A percentile compares a stretch with the other conserved stretches of the same genome.
Evolutionary conservation across 2,329 filamentous ascomycete species (phyloP).

Genomic region (Fusarium sp.): DNA sequence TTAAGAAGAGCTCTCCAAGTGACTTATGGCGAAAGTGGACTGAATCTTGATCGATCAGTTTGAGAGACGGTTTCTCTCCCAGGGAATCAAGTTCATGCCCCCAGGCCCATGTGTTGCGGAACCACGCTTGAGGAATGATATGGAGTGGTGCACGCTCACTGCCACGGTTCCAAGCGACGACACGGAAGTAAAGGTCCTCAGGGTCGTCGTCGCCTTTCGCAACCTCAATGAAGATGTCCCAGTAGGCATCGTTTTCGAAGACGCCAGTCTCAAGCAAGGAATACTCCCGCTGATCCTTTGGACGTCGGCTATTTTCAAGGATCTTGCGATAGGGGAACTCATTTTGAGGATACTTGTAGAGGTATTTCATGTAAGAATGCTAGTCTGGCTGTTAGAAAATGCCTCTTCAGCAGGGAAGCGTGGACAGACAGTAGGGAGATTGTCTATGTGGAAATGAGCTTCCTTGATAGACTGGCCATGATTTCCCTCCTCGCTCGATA

Average conservation of each 20-base stretch:
- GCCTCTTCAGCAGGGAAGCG: background rate
- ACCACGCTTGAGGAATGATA: slow-evolving; percentile 95
- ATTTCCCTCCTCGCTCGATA: slow-evolving; percentile 96
- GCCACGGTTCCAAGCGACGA: slow-evolving; percentile 95
- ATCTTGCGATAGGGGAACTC: slow-evolving; percentile 92
- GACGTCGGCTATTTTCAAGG: slow-evolving; percentile 82
- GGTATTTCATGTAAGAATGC: slow-evolving; percentile 99
- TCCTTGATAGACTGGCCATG: slow-evolving; percentile 98
- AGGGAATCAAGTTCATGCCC: slow-evolving; percentile 74
- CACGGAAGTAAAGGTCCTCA: slow-evolving; percentile 91
- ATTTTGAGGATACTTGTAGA: slow-evolving; percentile 96
- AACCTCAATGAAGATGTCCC: slow-evolving; percentile 97
- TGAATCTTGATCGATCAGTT: slow-evolving; percentile 70
- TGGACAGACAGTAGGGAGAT: slow-evolving; percentile 72
- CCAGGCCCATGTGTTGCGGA: slow-evolving; percentile 98
- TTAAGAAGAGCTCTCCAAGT: slow-evolving; percentile 84
- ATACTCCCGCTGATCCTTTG: slow-evolving; percentile 85
- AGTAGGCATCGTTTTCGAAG: slow-evolving; percentile 91
- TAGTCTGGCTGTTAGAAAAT: slow-evolving; percentile 48
- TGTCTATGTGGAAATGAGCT: slow-evolving; percentile 95
- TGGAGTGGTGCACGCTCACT: slow-evolving; percentile 90
- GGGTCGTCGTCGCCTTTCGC: slow-evolving; percentile 91
- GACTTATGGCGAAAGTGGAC: slow-evolving; percentile 82
- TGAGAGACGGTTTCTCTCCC: slow-evolving; percentile 82
- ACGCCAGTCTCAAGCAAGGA: slow-evolving; percentile 89